Conservation (phyloP, 352 stramenopile species). For the Blastocystis hominis region DNA sequence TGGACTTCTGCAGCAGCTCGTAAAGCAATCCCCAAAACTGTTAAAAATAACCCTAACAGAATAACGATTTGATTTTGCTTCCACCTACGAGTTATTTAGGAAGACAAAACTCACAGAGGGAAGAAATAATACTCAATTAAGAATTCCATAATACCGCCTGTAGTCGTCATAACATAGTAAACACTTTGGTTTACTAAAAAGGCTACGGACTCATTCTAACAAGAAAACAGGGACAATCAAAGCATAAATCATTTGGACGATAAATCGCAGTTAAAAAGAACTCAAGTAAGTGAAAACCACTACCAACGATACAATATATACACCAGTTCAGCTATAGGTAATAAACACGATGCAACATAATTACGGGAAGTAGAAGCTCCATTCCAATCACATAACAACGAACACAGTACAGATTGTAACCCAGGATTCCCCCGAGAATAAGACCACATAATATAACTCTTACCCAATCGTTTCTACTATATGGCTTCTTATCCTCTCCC, state of each 20-base stretch:
- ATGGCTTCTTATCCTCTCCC: neutral
- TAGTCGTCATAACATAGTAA: neutral
- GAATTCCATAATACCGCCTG: conserved; percentile 25
- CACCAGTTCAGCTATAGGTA: conserved; percentile 41
- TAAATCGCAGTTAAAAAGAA: conserved; percentile 58
- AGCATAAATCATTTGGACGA: conserved; percentile 28
- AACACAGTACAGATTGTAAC: conserved; percentile 21
- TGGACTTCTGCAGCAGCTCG: conserved; percentile 20
- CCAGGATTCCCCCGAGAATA: conserved; percentile 15
- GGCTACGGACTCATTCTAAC: neutral
- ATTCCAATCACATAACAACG: conserved; percentile 12
- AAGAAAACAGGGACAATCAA: neutral
- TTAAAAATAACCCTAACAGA: conserved; percentile 15
- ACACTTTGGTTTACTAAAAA: conserved; percentile 55
- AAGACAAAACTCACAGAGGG: neutral
- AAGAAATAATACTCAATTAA: conserved; percentile 51
- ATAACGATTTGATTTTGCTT: neutral
- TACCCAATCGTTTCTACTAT: neutral
- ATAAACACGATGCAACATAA: neutral
- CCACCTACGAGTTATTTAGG: neutral
- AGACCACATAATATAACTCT: conserved; percentile 36
- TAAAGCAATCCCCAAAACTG: neutral
- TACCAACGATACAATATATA: conserved; percentile 34
- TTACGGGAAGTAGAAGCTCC: neutral
- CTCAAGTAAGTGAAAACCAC: conserved; percentile 45